These are phyloP conservation scores for Gyromitra esculenta DNA, from an alignment of 2,329 filamentous ascomycete genomes.

Conservation along the genomic window DNA sequence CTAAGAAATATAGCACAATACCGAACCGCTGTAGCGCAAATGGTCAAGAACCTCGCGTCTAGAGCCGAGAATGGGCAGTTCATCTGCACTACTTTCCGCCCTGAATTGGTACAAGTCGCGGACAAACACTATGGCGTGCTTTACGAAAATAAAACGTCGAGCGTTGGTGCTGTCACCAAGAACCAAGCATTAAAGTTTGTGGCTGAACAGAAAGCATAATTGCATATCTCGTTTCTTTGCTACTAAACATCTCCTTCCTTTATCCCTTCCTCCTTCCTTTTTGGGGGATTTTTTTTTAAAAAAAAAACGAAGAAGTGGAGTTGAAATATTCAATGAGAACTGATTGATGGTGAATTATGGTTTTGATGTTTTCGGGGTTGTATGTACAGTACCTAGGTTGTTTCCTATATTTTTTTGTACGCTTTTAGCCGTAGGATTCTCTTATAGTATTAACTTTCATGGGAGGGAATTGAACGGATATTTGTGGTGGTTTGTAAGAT, in stretches of 20 bases:
- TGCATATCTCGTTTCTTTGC: slow-evolving; percentile 5
- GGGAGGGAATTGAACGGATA: not conserved
- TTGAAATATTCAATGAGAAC: slow-evolving; percentile 34
- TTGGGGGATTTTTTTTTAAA: slow-evolving; percentile 5
- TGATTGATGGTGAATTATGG: slow-evolving; percentile 34
- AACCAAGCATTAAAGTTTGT: slow-evolving; percentile 94
- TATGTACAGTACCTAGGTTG: slow-evolving; percentile 24
- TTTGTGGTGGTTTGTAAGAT: not conserved
- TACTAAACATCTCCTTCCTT: slow-evolving; percentile 6
- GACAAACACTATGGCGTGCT: slow-evolving; percentile 98
- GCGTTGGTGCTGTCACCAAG: slow-evolving; percentile 85
- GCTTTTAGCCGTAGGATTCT: slow-evolving; percentile 6
- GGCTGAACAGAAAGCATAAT: slow-evolving; percentile 66
- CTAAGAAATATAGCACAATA: slow-evolving; percentile 75
- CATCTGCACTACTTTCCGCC: slow-evolving; percentile 98
- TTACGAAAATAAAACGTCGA: slow-evolving; percentile 92
- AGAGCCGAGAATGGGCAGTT: slow-evolving; percentile 74
- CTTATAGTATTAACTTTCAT: slow-evolving; percentile 5
- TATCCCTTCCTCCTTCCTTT: not conserved
- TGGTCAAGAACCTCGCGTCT: slow-evolving; percentile 76
- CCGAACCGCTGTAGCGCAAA: slow-evolving; percentile 89
- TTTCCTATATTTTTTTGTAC: slow-evolving; percentile 16
- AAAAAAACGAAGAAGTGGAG: slow-evolving; percentile 9
- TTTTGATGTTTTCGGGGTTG: slow-evolving; percentile 22
- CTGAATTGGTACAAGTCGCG: slow-evolving; percentile 93